Base-by-base conservation (phyloP, 1,284 basidiomycete genomes). In the Ustilago hordei region DNA sequence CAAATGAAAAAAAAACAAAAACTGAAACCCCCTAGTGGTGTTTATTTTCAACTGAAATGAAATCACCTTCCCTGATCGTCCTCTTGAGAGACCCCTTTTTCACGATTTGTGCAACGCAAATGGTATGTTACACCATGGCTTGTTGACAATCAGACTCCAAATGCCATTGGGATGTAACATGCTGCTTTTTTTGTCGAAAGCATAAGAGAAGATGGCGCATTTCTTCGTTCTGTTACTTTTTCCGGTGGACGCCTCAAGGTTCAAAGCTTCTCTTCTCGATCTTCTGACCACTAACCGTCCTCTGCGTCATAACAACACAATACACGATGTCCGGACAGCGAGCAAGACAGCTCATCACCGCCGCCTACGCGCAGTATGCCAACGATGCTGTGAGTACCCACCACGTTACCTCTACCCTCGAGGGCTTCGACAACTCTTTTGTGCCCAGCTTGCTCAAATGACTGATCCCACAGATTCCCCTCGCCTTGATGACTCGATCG, bases 281-380 rank as follows among this genome's bases (percentile, higher is more conserved):
- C 28, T 61, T 35, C 5, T 38, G 35, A 41, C 23, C 15, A 54
- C 38, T 8, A 48, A 31, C 50, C 36, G 17, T 28, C 36, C 52
- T 15, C 55, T 8, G 19, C 47, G 35, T 43, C 47, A 39, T 52
- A 61, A 32, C 62, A 54, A n/a, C 43, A 68, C 34, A 47, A 35
- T 15, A 13, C 15, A 68, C 28, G 53, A 78, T 78, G 76, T 68
- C 72, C 2, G 72, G 65, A 55, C 72, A 75, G 62, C 64, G 69
- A 66, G 64, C 76, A 45, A 61, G 70, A 71, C 72, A 78, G 69
- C 69, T 75, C 34, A 69, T 78, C 57, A 71, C 68, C 15, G 65
- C 72, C 71, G 66, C 76, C 57, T 78, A 71, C 57, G 71, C 76
- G 69, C 76, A 78, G 69, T 78, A 66, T 31, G 69, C 72, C 28